Evolutionary conservation across 352 stramenopile genomes (phyloP), one percentile per base, ranked within the genome.

Genomic region (Phytophthora kernoviae): DNA sequence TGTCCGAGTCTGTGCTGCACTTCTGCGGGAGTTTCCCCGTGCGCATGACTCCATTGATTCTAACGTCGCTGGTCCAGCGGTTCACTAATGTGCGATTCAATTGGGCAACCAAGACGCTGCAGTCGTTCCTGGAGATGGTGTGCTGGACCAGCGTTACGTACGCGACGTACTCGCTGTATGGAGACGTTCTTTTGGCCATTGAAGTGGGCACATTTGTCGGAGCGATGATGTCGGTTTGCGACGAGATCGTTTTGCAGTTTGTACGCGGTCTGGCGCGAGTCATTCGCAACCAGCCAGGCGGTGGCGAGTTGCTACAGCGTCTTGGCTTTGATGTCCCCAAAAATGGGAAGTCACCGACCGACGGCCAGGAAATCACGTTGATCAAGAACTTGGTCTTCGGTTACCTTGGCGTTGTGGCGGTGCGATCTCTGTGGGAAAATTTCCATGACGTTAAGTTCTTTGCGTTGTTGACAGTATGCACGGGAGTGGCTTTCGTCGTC

Each of bases 371-470:
- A 27, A 65, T 92, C 12, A 60, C 75, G 18, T 69, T 88, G 24
- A 85, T 94, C 54, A 94, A 94, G 74, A 92, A 74, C 48, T 64
- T 92, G 42, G 65, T 94, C 27, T 92, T 92, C 59, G 82, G 81
- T 46, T 88, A 85, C 59, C 61, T 91, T 39, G 85, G 82, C 2
- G 71, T 94, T 21, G 71, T 88, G 33, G 74, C 68, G 5, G 65
- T 90, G 24, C 82, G 81, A 20, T 76, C 81, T 24, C 62, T 92
- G 6, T 89, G 79, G 77, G 66, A 79, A 6, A 76, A 87, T 40
- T 82, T 87, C 14, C 72, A 90, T 45, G 82, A 92, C 54, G 66
- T 90, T n/a, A 80, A 86, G 77, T 68, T 76, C 36, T 92, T 92
- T 48, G 79, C 82, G 21, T 53, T 88, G 53, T 61, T 94, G 15